A percentile compares a stretch with the other conserved stretches of the same genome.
Conservation (phyloP, 2,329 filamentous ascomycete genomes). For the Hymenoscyphus salicellus region DNA sequence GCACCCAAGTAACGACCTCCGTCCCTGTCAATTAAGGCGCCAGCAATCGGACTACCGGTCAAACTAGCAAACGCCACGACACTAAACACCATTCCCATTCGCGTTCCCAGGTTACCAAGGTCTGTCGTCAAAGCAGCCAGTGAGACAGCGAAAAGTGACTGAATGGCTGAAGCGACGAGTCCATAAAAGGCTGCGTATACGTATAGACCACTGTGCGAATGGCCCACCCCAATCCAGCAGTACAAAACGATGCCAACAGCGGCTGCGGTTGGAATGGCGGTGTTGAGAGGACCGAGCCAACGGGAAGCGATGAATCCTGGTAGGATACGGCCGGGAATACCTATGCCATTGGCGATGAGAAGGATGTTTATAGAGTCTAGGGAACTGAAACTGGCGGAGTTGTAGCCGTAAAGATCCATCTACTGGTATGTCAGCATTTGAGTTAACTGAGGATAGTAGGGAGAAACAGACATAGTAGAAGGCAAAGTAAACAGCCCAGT, state of each 20-base stretch:
- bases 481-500: slow-evolving; percentile 4
- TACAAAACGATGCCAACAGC: slow-evolving; percentile 38
- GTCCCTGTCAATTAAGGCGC: background rate
- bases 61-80: slow-evolving; percentile 52
- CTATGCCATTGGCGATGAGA: slow-evolving; percentile 51
- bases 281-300: slow-evolving; percentile 50
- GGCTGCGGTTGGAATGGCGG: slow-evolving; percentile 45
- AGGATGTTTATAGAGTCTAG: slow-evolving; percentile 41
- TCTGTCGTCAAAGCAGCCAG: slow-evolving; percentile 50
- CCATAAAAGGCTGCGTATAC: slow-evolving; percentile 52
- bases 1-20: slow-evolving; percentile 3
- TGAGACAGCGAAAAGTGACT: slow-evolving; percentile 51
- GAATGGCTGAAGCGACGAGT: slow-evolving; percentile 47
- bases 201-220: slow-evolving; percentile 43
- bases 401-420: slow-evolving; percentile 32
- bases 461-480: slow-evolving; percentile 1
- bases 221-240: slow-evolving; percentile 49
- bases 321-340: slow-evolving; percentile 45
- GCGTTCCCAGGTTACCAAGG: slow-evolving; percentile 50
- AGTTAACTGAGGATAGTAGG: background rate
- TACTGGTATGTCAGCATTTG: slow-evolving; percentile 32
- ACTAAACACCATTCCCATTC: slow-evolving; percentile 55
- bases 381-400: slow-evolving; percentile 37
- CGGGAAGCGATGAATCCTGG: slow-evolving; percentile 46
- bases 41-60: slow-evolving; percentile 50